A percentile compares a stretch with the other conserved stretches of the same genome.
phyloP scores from a whole-genome alignment of 352 stramenopile genomes.

The Globisporangium spinosum region DNA sequence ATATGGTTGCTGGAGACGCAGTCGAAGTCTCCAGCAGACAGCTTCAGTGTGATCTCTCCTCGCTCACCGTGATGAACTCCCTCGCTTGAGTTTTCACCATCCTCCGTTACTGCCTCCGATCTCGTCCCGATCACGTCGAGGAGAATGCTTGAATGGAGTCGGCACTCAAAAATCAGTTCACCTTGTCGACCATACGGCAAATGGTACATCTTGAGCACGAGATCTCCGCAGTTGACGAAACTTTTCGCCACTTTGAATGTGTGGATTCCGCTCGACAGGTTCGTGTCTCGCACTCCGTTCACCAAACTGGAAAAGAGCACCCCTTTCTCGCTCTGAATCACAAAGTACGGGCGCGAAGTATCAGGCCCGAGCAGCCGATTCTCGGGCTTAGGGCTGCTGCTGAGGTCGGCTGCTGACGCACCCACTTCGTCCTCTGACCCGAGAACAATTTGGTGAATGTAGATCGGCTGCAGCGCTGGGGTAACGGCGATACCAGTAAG shows the following conservation, averaged over 20 bases:
- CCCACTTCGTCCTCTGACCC: slow-evolving; percentile 28
- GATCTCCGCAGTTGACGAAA: slow-evolving; percentile 58
- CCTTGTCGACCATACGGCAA: slow-evolving; percentile 81
- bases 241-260: slow-evolving; percentile 63
- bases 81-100: slow-evolving; percentile 20
- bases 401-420: neutral
- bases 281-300: slow-evolving; percentile 66
- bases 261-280: slow-evolving; percentile 51
- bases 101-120: neutral
- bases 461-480: slow-evolving; percentile 59
- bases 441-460: slow-evolving; percentile 78
- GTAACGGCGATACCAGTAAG: slow-evolving; percentile 75
- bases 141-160: slow-evolving; percentile 68
- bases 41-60: slow-evolving; percentile 42
- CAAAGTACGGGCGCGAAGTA: slow-evolving; percentile 77
- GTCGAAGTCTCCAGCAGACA: slow-evolving; percentile 80
- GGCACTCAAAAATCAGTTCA: slow-evolving; percentile 75
- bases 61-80: slow-evolving; percentile 21
- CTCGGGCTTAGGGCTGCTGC: slow-evolving; percentile 7
- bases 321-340: slow-evolving; percentile 83
- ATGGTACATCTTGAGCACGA: slow-evolving; percentile 86
- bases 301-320: slow-evolving; percentile 87
- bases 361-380: slow-evolving; percentile 11
- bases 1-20: slow-evolving; percentile 68
- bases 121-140: slow-evolving; percentile 42